Conservation (phyloP, 2,329 filamentous ascomycete species). For the Penicillium sp. region DNA sequence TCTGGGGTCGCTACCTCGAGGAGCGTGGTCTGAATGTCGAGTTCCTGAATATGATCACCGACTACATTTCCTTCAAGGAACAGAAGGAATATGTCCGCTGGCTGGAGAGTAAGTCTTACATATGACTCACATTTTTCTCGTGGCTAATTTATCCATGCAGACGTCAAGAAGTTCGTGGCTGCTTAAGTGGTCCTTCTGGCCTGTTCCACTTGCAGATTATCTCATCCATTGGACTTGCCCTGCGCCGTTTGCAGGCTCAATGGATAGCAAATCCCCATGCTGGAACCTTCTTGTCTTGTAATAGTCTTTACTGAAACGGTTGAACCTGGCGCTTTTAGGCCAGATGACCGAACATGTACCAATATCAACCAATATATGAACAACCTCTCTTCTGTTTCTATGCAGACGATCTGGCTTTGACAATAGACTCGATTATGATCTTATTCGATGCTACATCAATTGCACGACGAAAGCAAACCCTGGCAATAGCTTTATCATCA, state of each 20-base stretch:
- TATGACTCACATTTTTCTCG: not conserved
- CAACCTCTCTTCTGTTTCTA: not conserved
- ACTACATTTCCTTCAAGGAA: slow-evolving; percentile 98
- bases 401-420: too few species aligned
- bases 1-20: slow-evolving; percentile 89
- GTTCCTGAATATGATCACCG: slow-evolving; percentile 83
- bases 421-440: too few species aligned
- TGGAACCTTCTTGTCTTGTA: slow-evolving; percentile 3
- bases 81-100: slow-evolving; percentile 92
- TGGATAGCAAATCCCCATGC: not conserved
- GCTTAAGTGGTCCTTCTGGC: slow-evolving; percentile 43
- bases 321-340: not conserved
- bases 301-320: slow-evolving; percentile 3
- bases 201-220: not conserved
- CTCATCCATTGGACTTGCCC: too few species aligned
- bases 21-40: slow-evolving; percentile 85
- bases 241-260: too few species aligned
- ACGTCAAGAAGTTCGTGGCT: slow-evolving; percentile 79
- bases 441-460: too few species aligned
- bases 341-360: slow-evolving; percentile 5
- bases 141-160: slow-evolving; percentile 34
- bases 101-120: slow-evolving; percentile 58
- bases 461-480: not conserved
- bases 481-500: not conserved
- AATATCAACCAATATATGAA: slow-evolving; percentile 10